Evolutionary conservation across 139 green algal genomes (phyloP).

Genomic region (Micractinium conductrix): DNA sequence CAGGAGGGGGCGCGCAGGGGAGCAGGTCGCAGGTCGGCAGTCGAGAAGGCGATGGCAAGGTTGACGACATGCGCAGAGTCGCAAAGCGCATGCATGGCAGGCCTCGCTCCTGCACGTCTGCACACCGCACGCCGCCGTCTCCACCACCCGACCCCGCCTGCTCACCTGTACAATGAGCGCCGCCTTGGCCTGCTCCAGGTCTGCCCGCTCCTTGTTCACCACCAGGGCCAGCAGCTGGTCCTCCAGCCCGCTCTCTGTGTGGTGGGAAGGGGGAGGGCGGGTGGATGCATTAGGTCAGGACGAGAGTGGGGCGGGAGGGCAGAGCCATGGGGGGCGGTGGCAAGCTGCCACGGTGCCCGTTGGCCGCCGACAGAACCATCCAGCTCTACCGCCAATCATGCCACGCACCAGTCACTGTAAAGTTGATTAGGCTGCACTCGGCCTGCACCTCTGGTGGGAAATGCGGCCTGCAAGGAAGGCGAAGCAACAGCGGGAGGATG

Average conservation of each 20-base stretch:
- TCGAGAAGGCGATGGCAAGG: not conserved
- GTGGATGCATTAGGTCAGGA: too few relatives aligned
- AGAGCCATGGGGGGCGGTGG: too few relatives aligned
- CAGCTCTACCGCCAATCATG: too few relatives aligned
- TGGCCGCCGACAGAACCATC: too few relatives aligned
- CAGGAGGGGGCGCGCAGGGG: not conserved
- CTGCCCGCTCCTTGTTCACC: constrained; percentile 85
- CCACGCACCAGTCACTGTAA: constrained; percentile 92
- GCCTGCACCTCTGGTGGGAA: constrained; percentile 88
- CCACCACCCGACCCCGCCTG: constrained; percentile 79
- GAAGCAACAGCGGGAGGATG: not conserved
- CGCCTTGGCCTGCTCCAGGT: constrained; percentile 76
- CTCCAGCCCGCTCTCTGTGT: constrained; percentile 88
- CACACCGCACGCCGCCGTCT: constrained; percentile 81
- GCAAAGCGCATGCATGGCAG: too few relatives aligned
- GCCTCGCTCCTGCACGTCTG: not conserved
- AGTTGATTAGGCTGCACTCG: constrained; percentile 91
- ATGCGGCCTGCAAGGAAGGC: constrained; percentile 73
- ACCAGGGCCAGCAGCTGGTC: constrained; percentile 91
- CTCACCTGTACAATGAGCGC: constrained; percentile 75
- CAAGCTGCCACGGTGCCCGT: too few relatives aligned
- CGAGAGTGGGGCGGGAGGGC: too few relatives aligned
- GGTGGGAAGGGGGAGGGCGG: too few relatives aligned
- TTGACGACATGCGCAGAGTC: not conserved
- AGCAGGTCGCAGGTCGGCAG: not conserved